A percentile compares a stretch with the other conserved stretches of the same genome.
These are phyloP conservation scores for Cytospora piceae DNA, from an alignment of 2,329 filamentous ascomycete genomes.

Conservation along the genomic window DNA sequence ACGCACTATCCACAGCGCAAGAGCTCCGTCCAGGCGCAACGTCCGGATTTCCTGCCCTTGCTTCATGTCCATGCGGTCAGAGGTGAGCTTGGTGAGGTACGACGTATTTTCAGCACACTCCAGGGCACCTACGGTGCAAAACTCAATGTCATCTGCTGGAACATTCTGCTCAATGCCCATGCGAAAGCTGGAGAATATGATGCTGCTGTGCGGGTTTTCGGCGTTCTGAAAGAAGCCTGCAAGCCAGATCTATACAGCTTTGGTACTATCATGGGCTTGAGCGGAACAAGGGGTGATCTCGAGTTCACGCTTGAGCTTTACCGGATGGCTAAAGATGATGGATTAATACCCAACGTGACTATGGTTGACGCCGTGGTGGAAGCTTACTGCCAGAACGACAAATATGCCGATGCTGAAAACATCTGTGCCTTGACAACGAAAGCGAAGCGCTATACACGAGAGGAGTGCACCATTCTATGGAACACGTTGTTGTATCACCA, in stretches of 20 bases:
- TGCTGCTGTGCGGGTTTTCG: conserved; percentile 67
- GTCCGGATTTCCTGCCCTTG: conserved; percentile 47
- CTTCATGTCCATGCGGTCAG: conserved; percentile 73
- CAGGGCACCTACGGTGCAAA: conserved; percentile 55
- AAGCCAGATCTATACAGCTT: conserved; percentile 68
- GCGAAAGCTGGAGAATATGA: conserved; percentile 67
- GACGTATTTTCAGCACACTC: conserved; percentile 67
- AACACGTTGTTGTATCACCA: conserved; percentile 75
- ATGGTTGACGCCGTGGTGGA: conserved; percentile 70
- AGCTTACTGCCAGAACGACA: conserved; percentile 65
- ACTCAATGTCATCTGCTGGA: conserved; percentile 70
- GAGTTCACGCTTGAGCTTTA: conserved; percentile 69
- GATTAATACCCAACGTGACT: conserved; percentile 54
- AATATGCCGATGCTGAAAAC: conserved; percentile 58
- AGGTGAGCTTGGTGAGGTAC: conserved; percentile 64
- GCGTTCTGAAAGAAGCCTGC: conserved; percentile 55
- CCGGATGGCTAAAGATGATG: conserved; percentile 59
- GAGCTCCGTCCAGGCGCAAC: neutral
- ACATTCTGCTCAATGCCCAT: conserved; percentile 75
- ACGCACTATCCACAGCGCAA: conserved; percentile 35
- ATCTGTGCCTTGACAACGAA: conserved; percentile 61
- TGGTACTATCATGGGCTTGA: conserved; percentile 73
- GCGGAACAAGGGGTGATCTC: conserved; percentile 72
- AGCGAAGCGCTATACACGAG: conserved; percentile 50
- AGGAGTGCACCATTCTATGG: conserved; percentile 68